These are phyloP conservation scores for Aeschynomene evenia DNA, from an alignment of 306 rosid genomes.

Conservation along the genomic window DNA sequence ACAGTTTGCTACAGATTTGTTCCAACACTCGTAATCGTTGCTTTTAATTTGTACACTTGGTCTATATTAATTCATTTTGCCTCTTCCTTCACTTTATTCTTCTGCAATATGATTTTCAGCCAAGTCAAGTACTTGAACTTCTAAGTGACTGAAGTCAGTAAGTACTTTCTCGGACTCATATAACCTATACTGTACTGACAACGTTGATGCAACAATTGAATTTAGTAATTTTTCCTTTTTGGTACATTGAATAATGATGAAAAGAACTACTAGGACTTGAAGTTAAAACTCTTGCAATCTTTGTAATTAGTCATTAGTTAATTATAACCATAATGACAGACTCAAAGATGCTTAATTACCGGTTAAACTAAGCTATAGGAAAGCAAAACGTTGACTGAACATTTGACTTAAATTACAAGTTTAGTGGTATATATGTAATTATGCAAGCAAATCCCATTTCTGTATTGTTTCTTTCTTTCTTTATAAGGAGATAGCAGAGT, in stretches of 20 bases:
- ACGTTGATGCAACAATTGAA: not conserved
- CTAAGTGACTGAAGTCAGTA: not conserved
- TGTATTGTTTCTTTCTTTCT: not conserved
- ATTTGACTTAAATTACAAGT: not conserved
- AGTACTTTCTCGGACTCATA: not conserved
- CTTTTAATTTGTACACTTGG: not conserved
- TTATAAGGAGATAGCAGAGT: not conserved
- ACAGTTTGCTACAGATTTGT: not conserved
- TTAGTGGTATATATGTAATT: not conserved
- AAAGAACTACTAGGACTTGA: not conserved
- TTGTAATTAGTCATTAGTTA: not conserved
- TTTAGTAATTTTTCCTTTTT: not conserved
- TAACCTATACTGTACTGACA: not conserved
- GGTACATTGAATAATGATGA: not conserved
- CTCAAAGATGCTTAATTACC: not conserved
- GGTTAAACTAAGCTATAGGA: not conserved
- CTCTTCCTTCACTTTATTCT: constrained; percentile 25
- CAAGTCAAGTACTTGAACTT: not conserved
- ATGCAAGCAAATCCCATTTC: not conserved
- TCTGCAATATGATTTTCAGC: not conserved
- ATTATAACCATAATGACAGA: not conserved
- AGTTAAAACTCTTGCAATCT: not conserved
- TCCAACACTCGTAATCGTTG: not conserved
- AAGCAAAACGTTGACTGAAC: not conserved
- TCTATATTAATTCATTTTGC: not conserved